Base-by-base conservation (phyloP, 176 grass and related monocot genomes). In the Aegilops sharonensis region DNA sequence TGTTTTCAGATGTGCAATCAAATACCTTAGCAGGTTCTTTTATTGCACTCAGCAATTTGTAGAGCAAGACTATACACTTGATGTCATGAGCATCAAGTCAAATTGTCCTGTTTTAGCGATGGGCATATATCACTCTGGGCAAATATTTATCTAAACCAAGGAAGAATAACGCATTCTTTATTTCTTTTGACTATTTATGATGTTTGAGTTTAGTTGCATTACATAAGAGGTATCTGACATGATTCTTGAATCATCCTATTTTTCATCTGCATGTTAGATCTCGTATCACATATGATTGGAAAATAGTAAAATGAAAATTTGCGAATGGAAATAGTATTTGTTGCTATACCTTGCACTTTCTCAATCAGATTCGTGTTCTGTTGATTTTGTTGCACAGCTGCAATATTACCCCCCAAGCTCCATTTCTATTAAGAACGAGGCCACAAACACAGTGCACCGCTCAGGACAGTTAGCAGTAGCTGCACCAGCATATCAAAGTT, bases 341-440 rank as follows among this genome's bases (percentile, higher is more conserved):
- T 69, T 15, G 20, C 11, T 83, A 20, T 50, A 61, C 21, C 79
- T 76, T 85, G 77, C 52, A 66, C 20, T 88, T 8, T 85, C 61
- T 72, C 64, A 50, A 84, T 23, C 30, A 72, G 15, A 73, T 45
- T 29, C 9, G 24, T 15, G 13, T 66, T 68, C n/a, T 74, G 40
- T 20, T 75, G 15, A 36, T 69, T 59, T 4, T 71, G 39, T 52
- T 37, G 54, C 54, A 20, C 54, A 8, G 18, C 54, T 59, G 18
- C 54, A 59, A 59, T 57, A 59, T 21, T 59, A 59, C 7, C 54
- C 18, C 2, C 54, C 6, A 59, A 59, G 54, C 3, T 7, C 54
- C 54, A 59, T 21, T 59, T 59, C 7, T 59, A 21, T 59, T 21
- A 59, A 59, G 54, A 9, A 59, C 7, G 54, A 59, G 18, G 54